These are phyloP conservation scores for Talaromyces sp. DNA, from an alignment of 2,329 filamentous ascomycete species.

Conservation along the genomic window DNA sequence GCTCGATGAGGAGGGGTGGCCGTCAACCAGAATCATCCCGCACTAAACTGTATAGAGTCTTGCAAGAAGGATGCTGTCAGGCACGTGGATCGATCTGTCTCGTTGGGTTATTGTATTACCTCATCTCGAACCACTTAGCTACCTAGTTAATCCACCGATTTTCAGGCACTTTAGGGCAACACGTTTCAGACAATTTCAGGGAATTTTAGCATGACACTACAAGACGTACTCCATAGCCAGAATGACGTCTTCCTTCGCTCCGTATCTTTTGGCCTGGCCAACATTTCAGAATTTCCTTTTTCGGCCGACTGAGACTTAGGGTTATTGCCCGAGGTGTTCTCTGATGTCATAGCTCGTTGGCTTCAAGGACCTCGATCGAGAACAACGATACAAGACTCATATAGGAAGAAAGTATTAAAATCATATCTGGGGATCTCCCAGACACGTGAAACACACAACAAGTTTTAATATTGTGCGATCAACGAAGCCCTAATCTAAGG, in stretches of 20 bases:
- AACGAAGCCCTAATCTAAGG: background rate
- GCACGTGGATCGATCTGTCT: constrained; percentile 6
- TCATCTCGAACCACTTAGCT: background rate
- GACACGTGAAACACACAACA: background rate
- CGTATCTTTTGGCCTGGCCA: background rate
- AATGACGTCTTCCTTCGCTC: background rate
- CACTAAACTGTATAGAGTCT: background rate
- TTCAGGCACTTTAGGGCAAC: background rate
- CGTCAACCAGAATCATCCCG: background rate
- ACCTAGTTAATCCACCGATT: background rate
- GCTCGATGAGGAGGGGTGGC: background rate
- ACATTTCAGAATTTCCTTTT: constrained; percentile 13
- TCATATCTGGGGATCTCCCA: background rate
- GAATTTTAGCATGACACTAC: background rate
- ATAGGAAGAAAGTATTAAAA: too few species aligned
- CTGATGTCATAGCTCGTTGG: constrained; percentile 1
- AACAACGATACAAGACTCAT: background rate
- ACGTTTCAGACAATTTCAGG: background rate
- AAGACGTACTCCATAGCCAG: background rate
- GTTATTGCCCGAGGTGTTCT: background rate
- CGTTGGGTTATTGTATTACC: background rate
- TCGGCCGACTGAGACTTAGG: background rate
- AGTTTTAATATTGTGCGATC: background rate
- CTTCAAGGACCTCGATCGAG: background rate
- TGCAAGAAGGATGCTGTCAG: background rate